Evolutionary conservation across 805 yeast species (phyloP), one percentile per base, ranked within the genome.

Genomic region (Candida saitoana): DNA sequence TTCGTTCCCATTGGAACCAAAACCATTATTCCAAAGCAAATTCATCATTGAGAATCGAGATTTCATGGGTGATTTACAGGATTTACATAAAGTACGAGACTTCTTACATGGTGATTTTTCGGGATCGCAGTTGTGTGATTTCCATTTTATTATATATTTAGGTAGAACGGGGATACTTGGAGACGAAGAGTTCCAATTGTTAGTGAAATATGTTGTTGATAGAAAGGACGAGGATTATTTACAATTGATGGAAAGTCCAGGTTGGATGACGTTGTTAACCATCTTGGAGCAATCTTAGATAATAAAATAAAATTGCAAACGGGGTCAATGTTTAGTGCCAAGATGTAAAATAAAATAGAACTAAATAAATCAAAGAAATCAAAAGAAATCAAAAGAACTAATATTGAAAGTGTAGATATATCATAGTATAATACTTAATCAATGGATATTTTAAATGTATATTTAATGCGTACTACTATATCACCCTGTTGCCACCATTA

Each of bases 41-140:
- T 90, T 87, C 66, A 81, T 93, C 2, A 77, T 90, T 59, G 95
- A 87, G 51, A 84, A 90, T 57, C 71, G 98, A 41, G 85, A 77
- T 42, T 80, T 79, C 34, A 59, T 86, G 54, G 95, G 96, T 2
- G 79, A 78, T 16, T 68, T 82, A 2, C 96, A 87, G 55, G 87
- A 84, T 47, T 70, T 84, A 48, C 52, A 59, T 4, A 76, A 75
- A 38, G 62, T 87, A 34, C 73, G 72, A 44, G 65, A 59, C 11
- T 80, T 77, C 41, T 63, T 89, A 32, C 67, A 64, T 43, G 63
- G 41, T 19, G 67, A 60, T 39, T 62, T 56, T 17, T 60, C 59
- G 22, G 68, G 66, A 3, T 45, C 54, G 2, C 42, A 52, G 9
- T 55, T 79, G 16, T 72, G 80, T n/a, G 88, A 89, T 58, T 88